These are phyloP conservation scores for Diplotaxis tenuifolia DNA, from an alignment of 345 rosid species.

Conservation along the genomic window DNA sequence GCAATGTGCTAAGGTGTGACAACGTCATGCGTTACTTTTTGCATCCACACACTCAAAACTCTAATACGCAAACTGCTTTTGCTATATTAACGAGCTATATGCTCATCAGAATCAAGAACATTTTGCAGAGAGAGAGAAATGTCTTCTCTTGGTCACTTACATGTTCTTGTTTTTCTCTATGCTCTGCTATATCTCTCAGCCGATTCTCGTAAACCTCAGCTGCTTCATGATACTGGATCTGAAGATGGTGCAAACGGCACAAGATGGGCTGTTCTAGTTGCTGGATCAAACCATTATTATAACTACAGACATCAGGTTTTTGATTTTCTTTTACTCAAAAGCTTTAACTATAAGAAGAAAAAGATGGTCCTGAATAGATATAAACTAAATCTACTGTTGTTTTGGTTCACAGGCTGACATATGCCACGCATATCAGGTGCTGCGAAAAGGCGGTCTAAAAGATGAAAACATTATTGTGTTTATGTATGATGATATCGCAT, in stretches of 20 bases:
- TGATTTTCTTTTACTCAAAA: not conserved
- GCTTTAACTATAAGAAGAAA: not conserved
- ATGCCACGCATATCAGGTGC: constrained; percentile 69
- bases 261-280: constrained; percentile 71
- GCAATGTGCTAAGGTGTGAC: constrained; percentile 23
- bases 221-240: not conserved
- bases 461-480: constrained; percentile 76
- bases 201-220: constrained; percentile 14
- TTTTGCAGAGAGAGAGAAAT: not conserved
- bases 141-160: constrained; percentile 27
- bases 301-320: constrained; percentile 81
- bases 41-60: constrained; percentile 17
- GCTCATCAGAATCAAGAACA: constrained; percentile 5
- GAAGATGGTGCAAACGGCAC: constrained; percentile 32
- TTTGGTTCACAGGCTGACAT: constrained; percentile 53
- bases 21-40: constrained; percentile 35
- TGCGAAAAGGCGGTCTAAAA: constrained; percentile 53
- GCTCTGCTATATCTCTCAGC: constrained; percentile 21
- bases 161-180: constrained; percentile 24
- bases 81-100: constrained; percentile 2
- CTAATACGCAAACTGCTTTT: constrained; percentile 11
- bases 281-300: constrained; percentile 49
- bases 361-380: not conserved
- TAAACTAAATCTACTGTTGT: not conserved
- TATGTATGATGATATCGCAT: constrained; percentile 81